Evolutionary conservation across 1,139 yeast species (phyloP), one percentile per base, ranked within the genome.

Genomic region (Dujonia santamariae): DNA sequence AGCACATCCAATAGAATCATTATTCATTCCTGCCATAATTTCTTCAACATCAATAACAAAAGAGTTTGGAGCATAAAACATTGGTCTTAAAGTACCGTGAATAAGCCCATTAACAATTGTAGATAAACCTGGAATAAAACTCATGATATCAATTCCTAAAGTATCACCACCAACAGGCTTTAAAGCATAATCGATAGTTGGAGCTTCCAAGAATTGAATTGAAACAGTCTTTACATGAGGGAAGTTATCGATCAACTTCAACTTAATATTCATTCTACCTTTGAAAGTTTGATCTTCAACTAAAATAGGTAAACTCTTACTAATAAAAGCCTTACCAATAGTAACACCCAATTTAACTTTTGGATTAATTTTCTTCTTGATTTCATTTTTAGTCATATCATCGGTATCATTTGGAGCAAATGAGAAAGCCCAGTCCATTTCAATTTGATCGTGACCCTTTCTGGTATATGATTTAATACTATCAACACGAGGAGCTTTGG

Each of bases 101-200:
- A 84, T 78, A 54, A 81, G 69, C 30, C 75, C 70, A 43, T 80
- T 82, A 36, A 85, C 88, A 50, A 83, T 78, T n/a, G 78, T 66
- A 23, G 86, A 72, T 51, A 85, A 74, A 41, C 92, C 92, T 4
- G 95, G 95, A 44, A 85, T 73, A 46, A 83, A 71, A 1, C 90
- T 79, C 94, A 85, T 85, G 43, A 85, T 75, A 62, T 85, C 95
- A 36, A 85, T 54, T 43, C 95, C 95, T 41, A 84, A 70, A 13
- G 88, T 80, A 53, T 84, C 90, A 61, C 94, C 94, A 55, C 92
- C 92, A 37, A 84, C 83, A n/a, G 95, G 95, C 52, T 84, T 84
- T 61, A 85, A 73, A 15, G 80, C 81, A 54, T 83, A 84, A 53
- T 81, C 90, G 51, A 84, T 81, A 16, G 72, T 67, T 27, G 94